A percentile compares a stretch with the other conserved stretches of the same genome.
phyloP scores from a whole-genome alignment of 495 filamentous ascomycete species.

The Parmelia sp. region DNA sequence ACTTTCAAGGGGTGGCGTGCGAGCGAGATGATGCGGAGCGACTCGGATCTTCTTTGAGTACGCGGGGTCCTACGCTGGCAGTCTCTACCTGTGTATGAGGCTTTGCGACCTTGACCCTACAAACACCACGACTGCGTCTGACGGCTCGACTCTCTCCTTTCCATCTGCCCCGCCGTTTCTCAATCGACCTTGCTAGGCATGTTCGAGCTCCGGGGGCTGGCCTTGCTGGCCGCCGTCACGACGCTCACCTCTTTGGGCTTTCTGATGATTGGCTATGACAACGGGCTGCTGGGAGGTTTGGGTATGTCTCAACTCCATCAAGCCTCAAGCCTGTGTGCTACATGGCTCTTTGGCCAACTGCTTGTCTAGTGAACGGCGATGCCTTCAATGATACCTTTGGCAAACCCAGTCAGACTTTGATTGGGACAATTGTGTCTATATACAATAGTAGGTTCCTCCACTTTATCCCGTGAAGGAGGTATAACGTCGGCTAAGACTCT shows the following conservation, averaged over 20 bases:
- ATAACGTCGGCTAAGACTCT: neutral
- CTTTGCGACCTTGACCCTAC: neutral
- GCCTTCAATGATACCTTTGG: conserved; percentile 32
- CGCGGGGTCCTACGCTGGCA: too few relatives aligned
- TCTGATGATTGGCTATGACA: conserved; percentile 32
- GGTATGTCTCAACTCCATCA: neutral
- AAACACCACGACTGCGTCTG: neutral
- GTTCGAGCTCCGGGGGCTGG: conserved; percentile 15
- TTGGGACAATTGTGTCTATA: conserved; percentile 33
- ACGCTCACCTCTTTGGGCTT: conserved; percentile 30
- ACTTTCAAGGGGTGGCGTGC: too few relatives aligned
- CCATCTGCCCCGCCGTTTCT: neutral
- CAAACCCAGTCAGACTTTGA: conserved; percentile 28
- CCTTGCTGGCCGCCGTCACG: conserved; percentile 15
- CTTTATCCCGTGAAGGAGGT: neutral
- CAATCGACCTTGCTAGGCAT: neutral
- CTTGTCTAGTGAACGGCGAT: conserved; percentile 20
- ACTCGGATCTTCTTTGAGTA: too few relatives aligned
- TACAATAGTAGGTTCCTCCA: conserved; percentile 25
- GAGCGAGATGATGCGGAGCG: too few relatives aligned
- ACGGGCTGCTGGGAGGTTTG: conserved; percentile 30
- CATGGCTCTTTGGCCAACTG: neutral
- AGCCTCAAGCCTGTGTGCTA: neutral
- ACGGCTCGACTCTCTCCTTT: neutral
- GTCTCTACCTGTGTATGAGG: neutral